Conservation (phyloP, 2,329 filamentous ascomycete genomes). For the Cercospora berteroae region DNA sequence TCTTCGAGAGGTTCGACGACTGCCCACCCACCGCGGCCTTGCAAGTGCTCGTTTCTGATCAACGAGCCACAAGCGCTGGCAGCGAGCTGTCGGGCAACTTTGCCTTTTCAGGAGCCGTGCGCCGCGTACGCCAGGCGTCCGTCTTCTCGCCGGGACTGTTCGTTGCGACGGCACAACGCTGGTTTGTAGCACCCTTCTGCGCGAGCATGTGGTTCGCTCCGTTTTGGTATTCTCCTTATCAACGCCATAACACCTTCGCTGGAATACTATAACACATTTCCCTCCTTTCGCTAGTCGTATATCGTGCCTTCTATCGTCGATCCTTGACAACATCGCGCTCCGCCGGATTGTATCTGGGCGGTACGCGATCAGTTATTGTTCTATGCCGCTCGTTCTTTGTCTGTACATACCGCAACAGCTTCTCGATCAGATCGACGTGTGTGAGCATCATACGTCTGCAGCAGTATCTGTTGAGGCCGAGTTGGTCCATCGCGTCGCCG, state of each 20-base stretch:
- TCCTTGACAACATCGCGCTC: slow-evolving; percentile 40
- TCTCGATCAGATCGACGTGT: slow-evolving; percentile 97
- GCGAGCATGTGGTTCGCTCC: not conserved
- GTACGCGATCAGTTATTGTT: slow-evolving; percentile 9
- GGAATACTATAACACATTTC: not conserved
- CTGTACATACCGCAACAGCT: slow-evolving; percentile 77
- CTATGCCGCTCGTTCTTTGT: not conserved
- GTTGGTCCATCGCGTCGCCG: slow-evolving; percentile 93
- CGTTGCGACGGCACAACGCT: not conserved
- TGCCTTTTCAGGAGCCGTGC: not conserved
- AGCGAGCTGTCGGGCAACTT: not conserved
- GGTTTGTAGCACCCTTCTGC: not conserved
- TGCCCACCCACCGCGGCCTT: not conserved
- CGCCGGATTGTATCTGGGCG: slow-evolving; percentile 38
- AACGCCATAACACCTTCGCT: slow-evolving; percentile 13
- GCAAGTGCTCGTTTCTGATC: not conserved
- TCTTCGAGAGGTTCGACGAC: not conserved
- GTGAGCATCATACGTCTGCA: slow-evolving; percentile 99
- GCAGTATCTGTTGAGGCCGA: slow-evolving; percentile 94
- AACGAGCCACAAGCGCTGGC: not conserved
- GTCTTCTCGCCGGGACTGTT: not conserved
- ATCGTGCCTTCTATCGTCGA: slow-evolving; percentile 2
- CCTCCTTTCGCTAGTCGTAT: not conserved
- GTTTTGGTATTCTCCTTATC: not conserved
- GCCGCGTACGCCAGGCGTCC: not conserved